phyloP scores from a whole-genome alignment of 2,329 filamentous ascomycete genomes.

The Zalaria sp. region DNA sequence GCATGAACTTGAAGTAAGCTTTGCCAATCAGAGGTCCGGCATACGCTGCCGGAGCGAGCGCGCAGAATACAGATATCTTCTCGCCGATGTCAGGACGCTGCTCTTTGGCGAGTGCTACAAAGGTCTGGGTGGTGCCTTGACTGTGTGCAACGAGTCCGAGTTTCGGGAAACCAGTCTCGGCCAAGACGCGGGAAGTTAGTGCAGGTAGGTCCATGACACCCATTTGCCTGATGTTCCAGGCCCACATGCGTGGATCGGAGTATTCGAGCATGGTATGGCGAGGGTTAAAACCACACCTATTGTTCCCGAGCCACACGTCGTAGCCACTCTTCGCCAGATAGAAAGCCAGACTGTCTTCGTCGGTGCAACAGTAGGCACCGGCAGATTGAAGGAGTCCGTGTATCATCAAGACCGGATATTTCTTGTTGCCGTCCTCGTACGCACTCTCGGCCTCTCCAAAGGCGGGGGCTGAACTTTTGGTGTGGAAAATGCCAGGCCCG shows the following conservation, averaged over 20 bases:
- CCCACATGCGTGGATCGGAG: conserved; percentile 83
- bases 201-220: conserved; percentile 78
- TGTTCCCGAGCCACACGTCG: conserved; percentile 93
- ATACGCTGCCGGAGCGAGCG: conserved; percentile 79
- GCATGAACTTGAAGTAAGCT: conserved; percentile 87
- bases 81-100: conserved; percentile 74
- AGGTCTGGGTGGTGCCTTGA: conserved; percentile 79
- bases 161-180: conserved; percentile 70
- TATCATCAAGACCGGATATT: conserved; percentile 74
- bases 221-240: conserved; percentile 93
- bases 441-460: conserved; percentile 22
- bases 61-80: conserved; percentile 79
- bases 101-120: conserved; percentile 79
- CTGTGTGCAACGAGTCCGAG: conserved; percentile 76
- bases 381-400: conserved; percentile 80
- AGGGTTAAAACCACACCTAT: conserved; percentile 73
- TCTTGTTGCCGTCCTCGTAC: conserved; percentile 27
- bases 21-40: conserved; percentile 75
- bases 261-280: conserved; percentile 58
- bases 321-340: conserved; percentile 84
- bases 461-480: conserved; percentile 8
- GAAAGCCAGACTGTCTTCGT: conserved; percentile 81
- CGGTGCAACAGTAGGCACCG: conserved; percentile 79
- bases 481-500: conserved; percentile 47
- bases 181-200: conserved; percentile 62